Evolutionary conservation across 2,329 filamentous ascomycete species (phyloP).

Genomic region (Tolypocladium pustulatum): DNA sequence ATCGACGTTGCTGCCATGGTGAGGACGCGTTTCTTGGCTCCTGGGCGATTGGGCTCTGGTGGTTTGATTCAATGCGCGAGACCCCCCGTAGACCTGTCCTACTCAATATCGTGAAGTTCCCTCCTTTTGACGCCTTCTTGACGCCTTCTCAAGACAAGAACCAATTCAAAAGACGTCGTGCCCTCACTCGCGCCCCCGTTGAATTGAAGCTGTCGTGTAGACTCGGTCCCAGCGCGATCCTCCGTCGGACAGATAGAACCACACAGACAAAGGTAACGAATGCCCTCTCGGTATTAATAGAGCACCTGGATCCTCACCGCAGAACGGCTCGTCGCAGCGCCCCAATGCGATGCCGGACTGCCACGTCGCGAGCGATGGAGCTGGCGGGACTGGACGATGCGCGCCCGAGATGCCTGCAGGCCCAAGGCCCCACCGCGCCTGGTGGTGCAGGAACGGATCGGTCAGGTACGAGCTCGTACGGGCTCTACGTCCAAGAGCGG

Average conservation of each 20-base stretch:
- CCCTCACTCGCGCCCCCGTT: background rate
- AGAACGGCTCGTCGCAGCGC: background rate
- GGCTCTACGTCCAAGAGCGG: background rate
- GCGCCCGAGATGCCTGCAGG: background rate
- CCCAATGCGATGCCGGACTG: background rate
- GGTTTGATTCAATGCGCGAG: background rate
- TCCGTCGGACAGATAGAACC: background rate
- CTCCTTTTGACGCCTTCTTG: background rate
- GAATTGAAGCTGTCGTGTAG: background rate
- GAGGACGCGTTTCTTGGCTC: background rate
- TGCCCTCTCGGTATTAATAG: background rate
- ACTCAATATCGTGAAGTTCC: background rate
- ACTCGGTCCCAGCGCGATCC: background rate
- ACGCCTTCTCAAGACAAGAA: too few relatives aligned
- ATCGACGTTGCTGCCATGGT: constrained; percentile 3
- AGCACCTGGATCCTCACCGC: background rate
- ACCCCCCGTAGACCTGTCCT: background rate
- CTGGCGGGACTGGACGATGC: background rate
- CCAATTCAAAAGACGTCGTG: background rate
- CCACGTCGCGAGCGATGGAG: background rate
- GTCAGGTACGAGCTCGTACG: too few relatives aligned
- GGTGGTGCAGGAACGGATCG: background rate
- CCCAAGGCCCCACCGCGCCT: background rate
- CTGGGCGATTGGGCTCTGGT: background rate
- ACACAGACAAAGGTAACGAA: background rate